phyloP scores from a whole-genome alignment of 1,284 basidiomycete species.

The Trichosporon sp. region DNA sequence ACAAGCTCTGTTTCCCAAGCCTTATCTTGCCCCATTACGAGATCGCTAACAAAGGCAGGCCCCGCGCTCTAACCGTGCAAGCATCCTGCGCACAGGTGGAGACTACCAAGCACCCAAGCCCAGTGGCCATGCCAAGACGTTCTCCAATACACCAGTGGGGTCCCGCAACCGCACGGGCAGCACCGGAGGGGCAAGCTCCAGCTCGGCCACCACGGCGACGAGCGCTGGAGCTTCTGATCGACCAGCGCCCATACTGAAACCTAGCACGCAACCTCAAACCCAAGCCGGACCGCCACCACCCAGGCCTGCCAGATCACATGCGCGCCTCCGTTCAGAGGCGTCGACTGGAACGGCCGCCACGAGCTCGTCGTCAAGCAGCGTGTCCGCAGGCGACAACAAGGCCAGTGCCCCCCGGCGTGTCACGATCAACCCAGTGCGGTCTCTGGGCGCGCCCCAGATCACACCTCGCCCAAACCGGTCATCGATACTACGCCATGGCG shows the following conservation, averaged over 20 bases:
- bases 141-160: background rate
- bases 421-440: constrained; percentile 7
- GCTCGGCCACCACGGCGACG: background rate
- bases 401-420: constrained; percentile 2
- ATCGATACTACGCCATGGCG: constrained; percentile 1
- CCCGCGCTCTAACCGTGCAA: constrained; percentile 47
- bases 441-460: background rate
- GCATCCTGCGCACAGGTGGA: constrained; percentile 38
- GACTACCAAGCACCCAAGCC: background rate
- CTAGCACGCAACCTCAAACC: constrained; percentile 18
- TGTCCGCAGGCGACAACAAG: background rate
- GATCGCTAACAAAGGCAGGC: constrained; percentile 32
- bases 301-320: constrained; percentile 13
- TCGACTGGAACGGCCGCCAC: constrained; percentile 9
- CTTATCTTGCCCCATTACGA: constrained; percentile 7
- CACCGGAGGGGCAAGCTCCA: background rate
- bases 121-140: background rate
- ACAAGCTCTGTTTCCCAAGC: constrained; percentile 1
- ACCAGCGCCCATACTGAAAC: background rate
- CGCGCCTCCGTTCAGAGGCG: constrained; percentile 4
- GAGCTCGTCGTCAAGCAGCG: constrained; percentile 11
- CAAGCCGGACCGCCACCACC: constrained; percentile 9
- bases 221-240: constrained; percentile 7
- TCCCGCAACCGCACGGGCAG: constrained; percentile 5
- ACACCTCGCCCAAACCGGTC: background rate